phyloP scores from a whole-genome alignment of 2,329 filamentous ascomycete genomes.

The Pseudogymnoascus sp. region DNA sequence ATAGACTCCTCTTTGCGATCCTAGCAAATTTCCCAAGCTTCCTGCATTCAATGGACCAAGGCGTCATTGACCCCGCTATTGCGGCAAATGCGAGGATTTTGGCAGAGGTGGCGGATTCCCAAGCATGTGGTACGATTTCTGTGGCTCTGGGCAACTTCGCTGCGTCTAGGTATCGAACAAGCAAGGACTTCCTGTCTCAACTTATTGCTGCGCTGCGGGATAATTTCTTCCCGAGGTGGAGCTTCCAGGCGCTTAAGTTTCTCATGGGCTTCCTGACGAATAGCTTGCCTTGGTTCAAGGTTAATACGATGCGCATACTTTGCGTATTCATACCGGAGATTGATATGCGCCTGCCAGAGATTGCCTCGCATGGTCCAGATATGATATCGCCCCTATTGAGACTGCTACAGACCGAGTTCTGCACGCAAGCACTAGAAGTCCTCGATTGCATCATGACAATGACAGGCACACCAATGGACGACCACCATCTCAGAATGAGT shows the following conservation, averaged over 20 bases:
- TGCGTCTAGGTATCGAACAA: conserved; percentile 57
- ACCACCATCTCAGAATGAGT: conserved; percentile 93
- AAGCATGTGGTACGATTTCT: conserved; percentile 62
- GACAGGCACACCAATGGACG: conserved; percentile 85
- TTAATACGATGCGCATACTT: conserved; percentile 87
- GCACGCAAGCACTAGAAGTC: conserved; percentile 84
- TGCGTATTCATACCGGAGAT: conserved; percentile 80
- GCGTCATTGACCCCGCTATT: conserved; percentile 48
- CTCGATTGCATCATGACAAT: conserved; percentile 94
- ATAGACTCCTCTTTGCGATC: conserved; percentile 75
- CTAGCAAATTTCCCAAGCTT: conserved; percentile 89
- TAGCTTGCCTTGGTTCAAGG: conserved; percentile 78
- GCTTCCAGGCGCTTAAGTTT: conserved; percentile 82
- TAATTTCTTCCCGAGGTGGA: conserved; percentile 73
- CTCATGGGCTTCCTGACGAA: conserved; percentile 89
- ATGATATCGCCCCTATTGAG: conserved; percentile 88
- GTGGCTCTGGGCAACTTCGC: conserved; percentile 66
- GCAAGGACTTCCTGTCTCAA: conserved; percentile 70
- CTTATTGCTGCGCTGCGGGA: conserved; percentile 68
- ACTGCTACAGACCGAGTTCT: conserved; percentile 86
- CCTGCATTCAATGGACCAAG: conserved; percentile 68
- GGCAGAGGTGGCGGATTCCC: conserved; percentile 64
- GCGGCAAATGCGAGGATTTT: conserved; percentile 63
- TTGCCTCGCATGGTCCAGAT: conserved; percentile 86
- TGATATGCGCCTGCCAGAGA: conserved; percentile 86